phyloP scores from a whole-genome alignment of 2,329 filamentous ascomycete species.

The Diatrype stigma region DNA sequence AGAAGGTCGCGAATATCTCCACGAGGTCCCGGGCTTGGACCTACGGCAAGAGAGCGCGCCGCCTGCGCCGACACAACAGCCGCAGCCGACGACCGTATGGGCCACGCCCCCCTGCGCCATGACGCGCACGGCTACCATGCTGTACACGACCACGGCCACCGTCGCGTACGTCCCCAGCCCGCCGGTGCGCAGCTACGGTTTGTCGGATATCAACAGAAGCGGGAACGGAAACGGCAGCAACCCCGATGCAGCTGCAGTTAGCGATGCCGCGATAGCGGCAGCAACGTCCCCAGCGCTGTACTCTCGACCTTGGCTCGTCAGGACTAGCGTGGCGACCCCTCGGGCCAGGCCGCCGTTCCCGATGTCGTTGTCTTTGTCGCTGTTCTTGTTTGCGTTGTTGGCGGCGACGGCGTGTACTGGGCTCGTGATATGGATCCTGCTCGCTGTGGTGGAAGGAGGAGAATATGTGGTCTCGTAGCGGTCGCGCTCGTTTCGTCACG shows the following conservation, averaged over 20 bases:
- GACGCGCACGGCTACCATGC: neutral
- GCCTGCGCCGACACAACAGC: neutral
- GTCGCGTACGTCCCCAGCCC: neutral
- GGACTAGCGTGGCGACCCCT: constrained; percentile 11
- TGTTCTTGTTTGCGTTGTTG: no score
- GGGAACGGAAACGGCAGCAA: neutral
- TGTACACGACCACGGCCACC: neutral
- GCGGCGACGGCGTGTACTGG: no score
- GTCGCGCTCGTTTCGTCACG: no score
- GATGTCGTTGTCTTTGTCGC: no score
- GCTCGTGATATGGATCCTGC: no score
- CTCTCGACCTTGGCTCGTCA: constrained; percentile 21
- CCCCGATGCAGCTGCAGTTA: neutral
- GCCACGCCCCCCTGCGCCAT: neutral
- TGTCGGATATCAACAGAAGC: neutral
- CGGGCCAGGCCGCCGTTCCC: neutral
- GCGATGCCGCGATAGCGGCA: constrained; percentile 9
- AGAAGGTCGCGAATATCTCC: constrained; percentile 19
- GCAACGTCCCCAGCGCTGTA: constrained; percentile 14
- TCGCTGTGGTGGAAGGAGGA: no score
- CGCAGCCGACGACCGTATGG: neutral
- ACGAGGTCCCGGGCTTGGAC: constrained; percentile 21
- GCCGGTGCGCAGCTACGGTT: neutral
- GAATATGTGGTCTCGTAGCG: no score
- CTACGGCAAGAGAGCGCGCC: constrained; percentile 22